Conservation (phyloP, 2,329 filamentous ascomycete genomes). For the Ceratocystis cubensis region DNA sequence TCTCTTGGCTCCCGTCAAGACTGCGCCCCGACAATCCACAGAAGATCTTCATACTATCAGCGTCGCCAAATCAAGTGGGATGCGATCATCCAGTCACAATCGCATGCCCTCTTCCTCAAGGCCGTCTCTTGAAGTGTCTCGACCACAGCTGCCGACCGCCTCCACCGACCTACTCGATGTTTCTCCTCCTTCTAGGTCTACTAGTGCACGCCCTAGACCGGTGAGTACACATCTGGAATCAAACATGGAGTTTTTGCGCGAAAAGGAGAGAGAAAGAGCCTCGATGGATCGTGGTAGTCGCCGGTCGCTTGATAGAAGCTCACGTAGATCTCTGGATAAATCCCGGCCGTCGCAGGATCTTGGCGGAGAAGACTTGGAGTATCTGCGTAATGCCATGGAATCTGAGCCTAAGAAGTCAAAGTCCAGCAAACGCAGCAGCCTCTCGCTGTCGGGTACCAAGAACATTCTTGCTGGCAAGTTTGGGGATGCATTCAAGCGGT, state of each 20-base stretch:
- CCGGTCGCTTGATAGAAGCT: conserved; percentile 17
- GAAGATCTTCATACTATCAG: conserved; percentile 16
- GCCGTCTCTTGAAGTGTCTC: conserved; percentile 58
- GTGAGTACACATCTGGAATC: conserved; percentile 73
- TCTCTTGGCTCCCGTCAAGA: conserved; percentile 24
- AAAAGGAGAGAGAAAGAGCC: conserved; percentile 44
- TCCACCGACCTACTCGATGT: conserved; percentile 43
- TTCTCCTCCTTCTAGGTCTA: conserved; percentile 34
- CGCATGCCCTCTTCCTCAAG: conserved; percentile 41
- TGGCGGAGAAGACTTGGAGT: conserved; percentile 45
- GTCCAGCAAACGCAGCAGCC: conserved; percentile 58
- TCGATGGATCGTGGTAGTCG: conserved; percentile 18
- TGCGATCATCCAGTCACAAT: conserved; percentile 18
- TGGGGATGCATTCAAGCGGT: conserved; percentile 84
- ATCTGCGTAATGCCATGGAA: conserved; percentile 63
- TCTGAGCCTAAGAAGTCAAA: conserved; percentile 45
- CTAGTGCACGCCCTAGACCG: conserved; percentile 48
- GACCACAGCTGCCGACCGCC: conserved; percentile 37
- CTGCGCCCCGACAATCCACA: neutral
- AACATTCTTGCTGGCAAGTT: conserved; percentile 78
- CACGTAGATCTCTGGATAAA: conserved; percentile 19
- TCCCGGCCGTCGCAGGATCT: conserved; percentile 14
- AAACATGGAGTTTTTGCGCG: conserved; percentile 69
- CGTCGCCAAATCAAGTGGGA: conserved; percentile 12
- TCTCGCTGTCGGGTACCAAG: conserved; percentile 63